A percentile compares a stretch with the other conserved stretches of the same genome.
Evolutionary conservation across 257 asterid genomes (phyloP).

Genomic region (Plectranthus barbatus): DNA sequence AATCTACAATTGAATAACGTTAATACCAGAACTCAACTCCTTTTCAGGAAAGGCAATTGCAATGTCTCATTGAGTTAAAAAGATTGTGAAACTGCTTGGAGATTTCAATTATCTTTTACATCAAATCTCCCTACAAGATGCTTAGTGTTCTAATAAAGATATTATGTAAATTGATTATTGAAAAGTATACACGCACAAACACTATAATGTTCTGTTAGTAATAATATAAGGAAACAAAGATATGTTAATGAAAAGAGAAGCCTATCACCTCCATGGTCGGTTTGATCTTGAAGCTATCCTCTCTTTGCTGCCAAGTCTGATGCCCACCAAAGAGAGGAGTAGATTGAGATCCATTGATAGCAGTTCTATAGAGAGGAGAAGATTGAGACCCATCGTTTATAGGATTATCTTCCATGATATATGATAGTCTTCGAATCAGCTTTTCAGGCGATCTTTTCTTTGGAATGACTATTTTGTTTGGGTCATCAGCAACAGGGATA

Average conservation of each 20-base stretch:
- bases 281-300: conserved; percentile 69
- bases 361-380: conserved; percentile 71
- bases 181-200: neutral
- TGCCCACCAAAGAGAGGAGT: conserved; percentile 89
- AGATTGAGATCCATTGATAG: conserved; percentile 46
- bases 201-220: neutral
- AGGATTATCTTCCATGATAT: conserved; percentile 49
- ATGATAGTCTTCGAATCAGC: conserved; percentile 48
- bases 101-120: conserved; percentile 1
- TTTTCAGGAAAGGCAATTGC: neutral
- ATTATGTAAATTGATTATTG: neutral
- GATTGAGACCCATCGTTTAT: conserved; percentile 41
- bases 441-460: conserved; percentile 43
- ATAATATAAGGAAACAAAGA: conserved; percentile 3
- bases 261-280: conserved; percentile 67
- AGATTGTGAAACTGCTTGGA: neutral
- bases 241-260: conserved; percentile 7
- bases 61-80: neutral
- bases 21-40: neutral
- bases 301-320: conserved; percentile 77
- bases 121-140: neutral
- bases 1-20: neutral
- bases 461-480: conserved; percentile 61
- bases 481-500: conserved; percentile 61
- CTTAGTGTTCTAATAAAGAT: neutral